Base-by-base conservation (phyloP, 1,284 basidiomycete species). In the Pseudozyma flocculosa region DNA sequence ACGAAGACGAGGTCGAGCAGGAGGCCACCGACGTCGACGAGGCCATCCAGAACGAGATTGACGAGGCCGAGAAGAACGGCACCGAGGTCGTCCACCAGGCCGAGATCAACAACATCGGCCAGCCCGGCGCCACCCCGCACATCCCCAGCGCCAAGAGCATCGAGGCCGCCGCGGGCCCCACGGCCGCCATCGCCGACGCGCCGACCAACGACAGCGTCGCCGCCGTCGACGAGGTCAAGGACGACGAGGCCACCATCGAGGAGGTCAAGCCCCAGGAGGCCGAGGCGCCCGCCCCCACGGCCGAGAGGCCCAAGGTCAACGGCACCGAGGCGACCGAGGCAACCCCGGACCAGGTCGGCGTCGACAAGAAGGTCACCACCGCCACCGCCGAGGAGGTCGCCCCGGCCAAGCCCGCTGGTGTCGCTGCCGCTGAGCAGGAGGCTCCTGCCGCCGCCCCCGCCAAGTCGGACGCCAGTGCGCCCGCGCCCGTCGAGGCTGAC, bases 1-100 rank as follows among this genome's bases (percentile, higher is more conserved):
- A 97, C 81, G 93, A 96, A 73, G 83, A 86, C 36, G 88, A 90
- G 60, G 89, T 89, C 64, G 62, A 62, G 45, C 48, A 56, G 22
- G 68, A 70, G 59, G 58, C 59, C 22, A 56, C 59, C 40, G 56
- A 54, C 18, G 52, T 68, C 29, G 60, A 60, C 45, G 55, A 58
- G 40, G 64, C 62, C 11, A 53, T 61, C 19, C 56, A 65, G 48
- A 48, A 62, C 34, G 63, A 68, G 34, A 56, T 59, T 40, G 53
- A 61, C 37, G 48, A 66, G 43, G 57, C 57, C 15, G 55, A 61
- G 48, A 50, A 58, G 42, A 50, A 58, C 24, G 57, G 68, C 19
- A 47, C 49, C 45, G 58, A 61, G 44, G 55, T 61, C 19, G 47
- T 53, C 24, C 57, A 62, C 48, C 55, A 65, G 43, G 48, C 53